Percentiles rank a stretch among this genome's conserved stretches.
Conservation (phyloP, 169 alveolate species). For the Plasmodium cynomolgi region DNA sequence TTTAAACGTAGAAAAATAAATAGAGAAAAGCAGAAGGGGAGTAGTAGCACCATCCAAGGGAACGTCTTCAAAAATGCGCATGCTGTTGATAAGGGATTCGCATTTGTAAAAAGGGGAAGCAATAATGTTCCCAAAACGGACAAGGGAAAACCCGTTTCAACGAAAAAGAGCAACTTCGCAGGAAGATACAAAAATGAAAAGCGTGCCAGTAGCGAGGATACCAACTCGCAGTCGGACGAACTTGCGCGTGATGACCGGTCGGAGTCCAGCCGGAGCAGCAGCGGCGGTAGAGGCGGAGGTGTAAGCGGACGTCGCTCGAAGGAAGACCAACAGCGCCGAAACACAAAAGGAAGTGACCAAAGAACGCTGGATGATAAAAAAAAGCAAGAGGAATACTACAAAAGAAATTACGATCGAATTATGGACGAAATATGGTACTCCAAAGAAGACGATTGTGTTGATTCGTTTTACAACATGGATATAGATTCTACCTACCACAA, state of each 20-base stretch:
- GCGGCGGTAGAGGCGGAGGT: neutral
- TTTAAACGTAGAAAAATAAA: conserved; percentile 62
- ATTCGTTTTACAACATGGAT: conserved; percentile 68
- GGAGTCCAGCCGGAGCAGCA: neutral
- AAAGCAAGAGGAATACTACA: conserved; percentile 18
- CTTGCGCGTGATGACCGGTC: neutral
- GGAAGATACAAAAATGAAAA: neutral
- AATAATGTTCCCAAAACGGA: neutral
- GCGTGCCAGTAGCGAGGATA: neutral
- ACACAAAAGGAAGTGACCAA: neutral
- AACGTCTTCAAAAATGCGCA: conserved; percentile 20
- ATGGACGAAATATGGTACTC: conserved; percentile 73
- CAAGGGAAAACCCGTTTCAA: neutral
- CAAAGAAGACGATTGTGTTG: conserved; percentile 71
- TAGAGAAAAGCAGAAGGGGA: conserved; percentile 14
- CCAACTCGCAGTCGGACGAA: conserved; percentile 13
- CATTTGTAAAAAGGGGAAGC: conserved; percentile 6
- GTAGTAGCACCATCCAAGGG: neutral
- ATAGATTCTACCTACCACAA: conserved; percentile 28
- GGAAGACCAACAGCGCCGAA: neutral
- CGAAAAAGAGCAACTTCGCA: neutral
- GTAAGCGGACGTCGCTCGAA: neutral
- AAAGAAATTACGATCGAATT: conserved; percentile 46
- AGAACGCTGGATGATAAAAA: neutral
- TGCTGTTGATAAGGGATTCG: neutral